Conservation (phyloP, 2,329 filamentous ascomycete genomes). For the Dactylonectria estremocensis region DNA sequence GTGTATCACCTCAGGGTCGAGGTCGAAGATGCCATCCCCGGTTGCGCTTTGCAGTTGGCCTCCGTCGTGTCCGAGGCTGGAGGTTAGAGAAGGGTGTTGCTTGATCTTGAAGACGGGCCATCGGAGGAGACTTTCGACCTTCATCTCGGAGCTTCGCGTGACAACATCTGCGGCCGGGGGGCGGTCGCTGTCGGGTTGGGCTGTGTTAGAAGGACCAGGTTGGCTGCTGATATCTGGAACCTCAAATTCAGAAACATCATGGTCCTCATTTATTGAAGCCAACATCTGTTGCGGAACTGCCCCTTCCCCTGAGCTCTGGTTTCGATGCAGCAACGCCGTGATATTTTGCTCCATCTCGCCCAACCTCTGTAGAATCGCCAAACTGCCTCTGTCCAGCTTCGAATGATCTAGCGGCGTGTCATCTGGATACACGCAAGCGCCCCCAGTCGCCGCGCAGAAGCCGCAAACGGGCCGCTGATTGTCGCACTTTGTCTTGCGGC, state of each 20-base stretch:
- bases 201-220: background rate
- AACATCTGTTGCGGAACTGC: background rate
- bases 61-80: constrained; percentile 20
- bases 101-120: constrained; percentile 29
- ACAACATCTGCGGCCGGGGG: constrained; percentile 33
- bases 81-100: constrained; percentile 22
- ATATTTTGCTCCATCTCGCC: constrained; percentile 35
- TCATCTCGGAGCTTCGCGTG: constrained; percentile 34
- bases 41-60: background rate
- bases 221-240: background rate
- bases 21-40: constrained; percentile 31
- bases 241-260: background rate
- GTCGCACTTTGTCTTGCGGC: constrained; percentile 42
- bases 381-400: constrained; percentile 39
- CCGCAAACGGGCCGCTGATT: constrained; percentile 38
- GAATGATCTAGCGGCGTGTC: constrained; percentile 34
- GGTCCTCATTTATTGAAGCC: background rate
- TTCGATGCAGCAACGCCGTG: constrained; percentile 19
- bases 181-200: constrained; percentile 16
- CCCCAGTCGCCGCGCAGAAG: constrained; percentile 38
- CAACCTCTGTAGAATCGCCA: constrained; percentile 38
- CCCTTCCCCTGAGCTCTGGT: background rate
- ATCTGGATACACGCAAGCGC: constrained; percentile 39
- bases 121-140: constrained; percentile 26
- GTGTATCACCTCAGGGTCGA: constrained; percentile 32